Evolutionary conservation across 371 early-diverging fungal genomes (phyloP).

Genomic region (Mucor indicus): DNA sequence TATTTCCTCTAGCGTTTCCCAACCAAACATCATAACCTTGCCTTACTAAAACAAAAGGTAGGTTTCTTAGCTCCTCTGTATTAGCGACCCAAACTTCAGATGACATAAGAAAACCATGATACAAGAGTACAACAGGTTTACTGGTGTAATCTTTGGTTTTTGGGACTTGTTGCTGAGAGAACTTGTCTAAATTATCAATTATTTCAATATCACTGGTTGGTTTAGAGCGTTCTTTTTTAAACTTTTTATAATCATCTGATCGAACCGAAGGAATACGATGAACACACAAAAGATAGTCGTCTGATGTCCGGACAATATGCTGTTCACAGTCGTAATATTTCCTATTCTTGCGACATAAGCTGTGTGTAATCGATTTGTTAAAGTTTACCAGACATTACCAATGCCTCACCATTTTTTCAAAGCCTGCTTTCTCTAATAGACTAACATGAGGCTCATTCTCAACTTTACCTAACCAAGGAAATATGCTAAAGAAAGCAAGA

Average conservation of each 20-base stretch:
- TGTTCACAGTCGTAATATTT: constrained; percentile 72
- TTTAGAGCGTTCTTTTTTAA: too few relatives aligned
- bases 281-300: constrained; percentile 83
- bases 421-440: constrained; percentile 55
- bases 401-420: constrained; percentile 65
- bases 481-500: constrained; percentile 21
- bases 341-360: constrained; percentile 14
- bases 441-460: constrained; percentile 54
- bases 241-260: too few relatives aligned
- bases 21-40: constrained; percentile 97
- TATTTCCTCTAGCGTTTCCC: constrained; percentile 95
- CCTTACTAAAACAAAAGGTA: constrained; percentile 72
- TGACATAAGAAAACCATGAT: constrained; percentile 94
- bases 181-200: constrained; percentile 31
- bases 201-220: constrained; percentile 21
- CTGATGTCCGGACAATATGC: constrained; percentile 81
- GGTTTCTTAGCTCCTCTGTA: constrained; percentile 60
- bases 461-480: constrained; percentile 51
- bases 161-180: constrained; percentile 16
- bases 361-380: neutral
- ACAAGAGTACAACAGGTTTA: constrained; percentile 85
- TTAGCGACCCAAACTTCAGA: constrained; percentile 91
- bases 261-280: constrained; percentile 73
- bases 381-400: constrained; percentile 47
- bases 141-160: constrained; percentile 18